Percentiles rank a stretch among this genome's conserved stretches.
phyloP scores from a whole-genome alignment of 2,329 filamentous ascomycete species.

The Aspergillus arachidicola region DNA sequence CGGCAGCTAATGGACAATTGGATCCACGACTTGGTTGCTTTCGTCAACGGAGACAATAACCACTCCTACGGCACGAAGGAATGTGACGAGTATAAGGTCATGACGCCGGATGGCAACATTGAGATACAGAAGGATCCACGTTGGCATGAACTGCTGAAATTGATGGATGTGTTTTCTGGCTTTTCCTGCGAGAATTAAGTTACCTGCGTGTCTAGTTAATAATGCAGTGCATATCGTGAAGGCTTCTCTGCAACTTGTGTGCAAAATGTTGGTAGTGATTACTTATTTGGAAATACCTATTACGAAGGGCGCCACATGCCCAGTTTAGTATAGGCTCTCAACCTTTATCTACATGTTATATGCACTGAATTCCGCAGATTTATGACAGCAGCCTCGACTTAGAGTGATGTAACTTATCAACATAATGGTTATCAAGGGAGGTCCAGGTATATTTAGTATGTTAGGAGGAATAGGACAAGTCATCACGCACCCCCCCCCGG shows the following conservation, averaged over 20 bases:
- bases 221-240: no score
- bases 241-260: background rate
- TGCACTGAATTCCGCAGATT: no score
- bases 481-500: fast-evolving
- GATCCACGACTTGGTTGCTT: constrained; percentile 42
- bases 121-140: constrained; percentile 38
- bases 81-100: constrained; percentile 41
- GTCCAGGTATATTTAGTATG: no score
- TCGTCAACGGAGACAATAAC: constrained; percentile 35
- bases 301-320: background rate
- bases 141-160: constrained; percentile 31
- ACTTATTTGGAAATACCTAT: background rate
- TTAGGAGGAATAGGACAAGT: no score
- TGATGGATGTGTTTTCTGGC: constrained; percentile 20
- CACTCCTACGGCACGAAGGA: constrained; percentile 39
- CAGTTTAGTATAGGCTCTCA: no score
- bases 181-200: background rate
- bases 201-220: no score
- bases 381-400: no score
- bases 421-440: no score
- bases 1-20: constrained; percentile 41
- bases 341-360: background rate
- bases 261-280: background rate
- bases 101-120: constrained; percentile 36
- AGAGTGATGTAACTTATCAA: no score